phyloP scores from a whole-genome alignment of 2,329 filamentous ascomycete genomes.

The Cephalotrichum gorgonifer region DNA sequence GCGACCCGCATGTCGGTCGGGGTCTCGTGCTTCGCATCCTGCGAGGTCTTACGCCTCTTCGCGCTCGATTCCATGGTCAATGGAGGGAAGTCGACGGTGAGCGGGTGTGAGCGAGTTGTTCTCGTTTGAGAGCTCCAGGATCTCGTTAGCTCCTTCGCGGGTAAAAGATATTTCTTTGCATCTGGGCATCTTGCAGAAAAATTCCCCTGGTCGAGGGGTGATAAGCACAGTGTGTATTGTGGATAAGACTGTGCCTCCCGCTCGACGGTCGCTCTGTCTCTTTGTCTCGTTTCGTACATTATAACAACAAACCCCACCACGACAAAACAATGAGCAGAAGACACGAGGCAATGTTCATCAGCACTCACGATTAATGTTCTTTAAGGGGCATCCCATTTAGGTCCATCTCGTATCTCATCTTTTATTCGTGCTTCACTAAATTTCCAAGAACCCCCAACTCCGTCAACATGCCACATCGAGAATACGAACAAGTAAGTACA shows the following conservation, averaged over 20 bases:
- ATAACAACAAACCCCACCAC: too few species aligned
- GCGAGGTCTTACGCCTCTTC: slow-evolving; percentile 37
- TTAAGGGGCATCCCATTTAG: too few species aligned
- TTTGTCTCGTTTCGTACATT: not conserved
- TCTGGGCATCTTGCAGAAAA: too few species aligned
- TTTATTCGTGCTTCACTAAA: not conserved
- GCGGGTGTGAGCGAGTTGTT: not conserved
- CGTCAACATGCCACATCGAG: not conserved
- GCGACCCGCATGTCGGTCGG: slow-evolving; percentile 31
- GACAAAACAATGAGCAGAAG: not conserved
- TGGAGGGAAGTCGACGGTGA: not conserved
- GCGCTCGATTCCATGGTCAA: slow-evolving; percentile 32
- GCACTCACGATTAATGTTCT: too few species aligned
- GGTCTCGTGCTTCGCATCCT: slow-evolving; percentile 18
- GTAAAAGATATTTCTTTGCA: not conserved
- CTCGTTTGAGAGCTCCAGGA: not conserved
- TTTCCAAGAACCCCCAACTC: not conserved
- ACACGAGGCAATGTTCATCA: not conserved
- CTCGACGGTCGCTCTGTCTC: not conserved
- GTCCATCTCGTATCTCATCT: not conserved
- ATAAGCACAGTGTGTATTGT: not conserved
- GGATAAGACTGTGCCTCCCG: not conserved
- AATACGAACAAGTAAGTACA: not conserved
- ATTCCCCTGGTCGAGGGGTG: not conserved
- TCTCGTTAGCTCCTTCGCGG: not conserved